Evolutionary conservation across 1,139 yeast genomes (phyloP).

Genomic region (Kodamaea sp.): DNA sequence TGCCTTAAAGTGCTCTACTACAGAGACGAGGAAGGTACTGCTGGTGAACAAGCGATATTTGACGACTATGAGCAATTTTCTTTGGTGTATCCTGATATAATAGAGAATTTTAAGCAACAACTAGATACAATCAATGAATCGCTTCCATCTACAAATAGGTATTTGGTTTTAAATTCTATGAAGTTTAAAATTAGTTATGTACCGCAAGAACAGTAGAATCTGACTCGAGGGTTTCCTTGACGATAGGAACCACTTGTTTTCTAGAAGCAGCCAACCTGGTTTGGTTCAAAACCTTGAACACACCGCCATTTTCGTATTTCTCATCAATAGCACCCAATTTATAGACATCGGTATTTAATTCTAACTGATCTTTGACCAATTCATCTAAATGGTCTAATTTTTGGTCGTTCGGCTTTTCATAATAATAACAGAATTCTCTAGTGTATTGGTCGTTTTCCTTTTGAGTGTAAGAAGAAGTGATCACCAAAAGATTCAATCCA

Average conservation of each 20-base stretch:
- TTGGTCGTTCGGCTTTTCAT: conserved; percentile 13
- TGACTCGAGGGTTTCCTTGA: conserved; percentile 31
- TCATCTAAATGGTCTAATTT: conserved; percentile 25
- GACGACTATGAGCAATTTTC: conserved; percentile 19
- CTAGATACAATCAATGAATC: conserved; percentile 23
- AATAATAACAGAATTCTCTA: conserved; percentile 54
- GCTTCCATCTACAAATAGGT: conserved; percentile 30
- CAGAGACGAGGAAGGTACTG: conserved; percentile 6
- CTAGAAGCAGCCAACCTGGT: conserved; percentile 61
- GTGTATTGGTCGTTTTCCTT: conserved; percentile 39
- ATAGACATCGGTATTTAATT: conserved; percentile 14
- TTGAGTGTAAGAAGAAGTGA: conserved; percentile 60
- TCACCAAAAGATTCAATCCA: conserved; percentile 49
- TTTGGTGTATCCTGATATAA: conserved; percentile 13
- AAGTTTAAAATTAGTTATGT: conserved; percentile 16
- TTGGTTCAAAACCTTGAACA: conserved; percentile 46
- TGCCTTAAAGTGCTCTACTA: conserved; percentile 19
- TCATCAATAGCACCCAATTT: conserved; percentile 9
- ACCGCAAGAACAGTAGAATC: conserved; percentile 3
- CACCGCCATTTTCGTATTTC: conserved; percentile 3
- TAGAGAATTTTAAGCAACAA: conserved; percentile 20
- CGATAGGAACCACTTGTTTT: conserved; percentile 79
- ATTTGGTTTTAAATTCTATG: conserved; percentile 9
- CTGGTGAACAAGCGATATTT: conserved; percentile 5
- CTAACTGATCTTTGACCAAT: conserved; percentile 18